Conservation (phyloP, 2,329 filamentous ascomycete genomes). For the Neurospora sp. region DNA sequence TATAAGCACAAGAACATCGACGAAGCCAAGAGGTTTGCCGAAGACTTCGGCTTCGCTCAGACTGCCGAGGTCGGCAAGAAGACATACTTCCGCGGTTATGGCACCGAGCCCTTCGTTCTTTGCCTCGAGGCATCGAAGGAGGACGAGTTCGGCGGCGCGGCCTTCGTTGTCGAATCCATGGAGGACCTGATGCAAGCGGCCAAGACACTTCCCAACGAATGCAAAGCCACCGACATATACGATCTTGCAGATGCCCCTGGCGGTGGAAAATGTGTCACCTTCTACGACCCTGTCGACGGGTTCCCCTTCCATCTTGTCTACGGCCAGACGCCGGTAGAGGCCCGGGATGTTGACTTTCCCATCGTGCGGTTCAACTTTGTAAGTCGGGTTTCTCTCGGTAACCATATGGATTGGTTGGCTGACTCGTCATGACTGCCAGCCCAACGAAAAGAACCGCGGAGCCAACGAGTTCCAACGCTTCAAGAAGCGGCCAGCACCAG, state of each 20-base stretch:
- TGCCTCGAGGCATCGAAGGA: slow-evolving; percentile 38
- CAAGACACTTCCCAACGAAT: slow-evolving; percentile 36
- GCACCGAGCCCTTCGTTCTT: slow-evolving; percentile 48
- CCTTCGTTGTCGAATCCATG: slow-evolving; percentile 46
- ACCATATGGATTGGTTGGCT: neutral
- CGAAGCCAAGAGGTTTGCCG: slow-evolving; percentile 30
- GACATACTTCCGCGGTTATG: slow-evolving; percentile 53
- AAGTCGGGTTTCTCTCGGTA: slow-evolving; percentile 25
- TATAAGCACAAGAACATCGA: slow-evolving; percentile 38
- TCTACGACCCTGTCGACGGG: slow-evolving; percentile 42
- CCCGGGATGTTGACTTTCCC: slow-evolving; percentile 30
- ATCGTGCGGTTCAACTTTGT: slow-evolving; percentile 38
- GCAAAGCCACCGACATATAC: slow-evolving; percentile 35
- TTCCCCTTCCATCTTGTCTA: slow-evolving; percentile 48
- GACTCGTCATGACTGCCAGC: slow-evolving; percentile 18
- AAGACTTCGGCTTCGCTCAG: slow-evolving; percentile 38
- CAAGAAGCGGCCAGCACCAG: slow-evolving; percentile 28
- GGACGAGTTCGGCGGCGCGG: slow-evolving; percentile 45
- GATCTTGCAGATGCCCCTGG: slow-evolving; percentile 41
- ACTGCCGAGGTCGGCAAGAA: slow-evolving; percentile 28
- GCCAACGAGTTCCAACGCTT: slow-evolving; percentile 42
- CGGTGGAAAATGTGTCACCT: slow-evolving; percentile 42
- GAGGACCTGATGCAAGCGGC: slow-evolving; percentile 43
- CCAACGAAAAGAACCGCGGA: slow-evolving; percentile 40
- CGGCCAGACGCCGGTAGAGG: slow-evolving; percentile 35